Evolutionary conservation across 257 asterid genomes (phyloP), one percentile per base, ranked within the genome.

Genomic region (Verbascum thapsus): DNA sequence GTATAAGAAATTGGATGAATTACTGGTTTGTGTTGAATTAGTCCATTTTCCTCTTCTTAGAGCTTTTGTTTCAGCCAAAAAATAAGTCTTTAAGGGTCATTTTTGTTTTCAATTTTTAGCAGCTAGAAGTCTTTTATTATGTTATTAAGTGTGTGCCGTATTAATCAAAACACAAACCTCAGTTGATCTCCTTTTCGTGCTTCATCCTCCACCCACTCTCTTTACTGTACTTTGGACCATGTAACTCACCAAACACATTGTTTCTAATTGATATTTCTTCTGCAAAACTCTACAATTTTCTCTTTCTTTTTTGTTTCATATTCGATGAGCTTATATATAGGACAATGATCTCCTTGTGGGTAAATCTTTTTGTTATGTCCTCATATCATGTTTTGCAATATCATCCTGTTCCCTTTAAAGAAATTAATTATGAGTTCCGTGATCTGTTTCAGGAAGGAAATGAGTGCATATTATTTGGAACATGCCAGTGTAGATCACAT

Each of bases 391-490:
- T 54, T 47, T 44, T 39, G 47, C 68, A 41, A 34, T 40, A 35
- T 23, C 9, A 15, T 18, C 64, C 38, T 47, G 35, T 55, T 23
- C 54, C 62, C 57, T 48, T 40, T 44, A 18, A 39, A 9, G 54
- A 50, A 19, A 50, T 58, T 53, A 56, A 20, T 66, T 58, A 59
- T 65, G 45, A 58, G 48, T 50, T 53, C 15, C 22, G n/a, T 64
- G 20, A 58, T 71, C 56, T 67, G 51, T 72, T 71, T 82, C 86
- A 92, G 99, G 95, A 92, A 89, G 96, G 99, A 92, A 72, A 92
- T 92, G 99, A 92, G 99, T 71, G 84, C 96, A 50, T 92, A 92
- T 77, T 87, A 87, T 77, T 73, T 92, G 78, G 95, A 92, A 82
- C 95, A 89, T 79, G 99, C 99, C 65, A 83, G 82, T 60, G 97